Evolutionary conservation across 1,284 basidiomycete genomes (phyloP).

Genomic region (Rhodotorula glutinis): DNA sequence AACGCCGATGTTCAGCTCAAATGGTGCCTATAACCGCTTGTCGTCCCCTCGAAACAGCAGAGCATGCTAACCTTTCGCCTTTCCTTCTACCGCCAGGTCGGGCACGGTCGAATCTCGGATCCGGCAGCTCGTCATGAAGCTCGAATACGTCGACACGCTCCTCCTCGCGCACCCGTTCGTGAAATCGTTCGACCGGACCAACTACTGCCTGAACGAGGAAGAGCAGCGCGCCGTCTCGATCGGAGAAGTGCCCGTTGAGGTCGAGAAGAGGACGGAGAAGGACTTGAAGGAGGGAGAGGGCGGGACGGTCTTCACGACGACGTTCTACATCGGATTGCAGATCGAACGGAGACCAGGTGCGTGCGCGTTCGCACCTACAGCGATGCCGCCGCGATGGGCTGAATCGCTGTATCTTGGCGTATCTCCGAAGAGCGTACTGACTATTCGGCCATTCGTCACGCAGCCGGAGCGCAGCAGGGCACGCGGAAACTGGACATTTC

Average conservation of each 20-base stretch:
- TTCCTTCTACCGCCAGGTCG: neutral
- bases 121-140: constrained; percentile 93
- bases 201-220: constrained; percentile 68
- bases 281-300: constrained; percentile 66
- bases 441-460: neutral
- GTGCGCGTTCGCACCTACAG: constrained; percentile 46
- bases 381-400: no score
- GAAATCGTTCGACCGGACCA: constrained; percentile 86
- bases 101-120: constrained; percentile 97
- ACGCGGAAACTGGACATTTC: constrained; percentile 79
- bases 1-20: constrained; percentile 83
- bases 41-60: neutral
- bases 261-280: constrained; percentile 70
- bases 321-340: constrained; percentile 92
- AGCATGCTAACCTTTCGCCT: neutral
- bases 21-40: constrained; percentile 60
- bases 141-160: constrained; percentile 90
- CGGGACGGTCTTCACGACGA: constrained; percentile 80
- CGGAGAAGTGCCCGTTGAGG: constrained; percentile 72
- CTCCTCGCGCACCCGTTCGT: constrained; percentile 91
- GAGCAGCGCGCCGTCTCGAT: constrained; percentile 86
- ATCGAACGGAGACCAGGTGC: constrained; percentile 87
- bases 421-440: neutral
- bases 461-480: constrained; percentile 27
- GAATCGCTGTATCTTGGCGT: no score